Conservation (phyloP, 371 early-diverging fungal species). For the Mucor circinelloides region DNA sequence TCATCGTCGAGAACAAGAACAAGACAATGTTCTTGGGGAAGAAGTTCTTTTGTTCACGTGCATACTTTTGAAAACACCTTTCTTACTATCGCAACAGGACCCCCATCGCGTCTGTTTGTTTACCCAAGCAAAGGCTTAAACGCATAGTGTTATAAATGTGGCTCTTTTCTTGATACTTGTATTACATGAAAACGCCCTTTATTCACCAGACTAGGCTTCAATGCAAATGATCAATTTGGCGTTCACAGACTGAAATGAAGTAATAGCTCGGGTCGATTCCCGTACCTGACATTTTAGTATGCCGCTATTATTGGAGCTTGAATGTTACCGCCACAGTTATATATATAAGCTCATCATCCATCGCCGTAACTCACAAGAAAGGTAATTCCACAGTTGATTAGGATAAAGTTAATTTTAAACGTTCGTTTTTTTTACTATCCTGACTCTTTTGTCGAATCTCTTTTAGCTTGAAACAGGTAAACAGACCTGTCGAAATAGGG, state of each 20-base stretch:
- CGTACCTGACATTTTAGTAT: background rate
- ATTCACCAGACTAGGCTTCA: background rate
- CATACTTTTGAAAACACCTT: background rate
- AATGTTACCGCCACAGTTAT: background rate
- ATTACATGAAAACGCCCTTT: background rate
- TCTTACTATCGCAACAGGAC: background rate
- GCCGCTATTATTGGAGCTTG: background rate
- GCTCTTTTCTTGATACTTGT: background rate
- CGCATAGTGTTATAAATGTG: background rate
- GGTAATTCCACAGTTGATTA: background rate
- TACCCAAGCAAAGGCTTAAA: background rate
- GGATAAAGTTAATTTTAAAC: background rate
- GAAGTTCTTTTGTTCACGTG: background rate
- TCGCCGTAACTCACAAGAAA: background rate
- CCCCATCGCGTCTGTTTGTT: background rate
- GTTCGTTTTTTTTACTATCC: background rate
- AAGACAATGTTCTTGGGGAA: background rate
- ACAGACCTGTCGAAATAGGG: background rate
- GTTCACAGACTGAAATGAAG: background rate
- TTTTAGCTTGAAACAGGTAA: background rate
- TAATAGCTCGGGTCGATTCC: constrained; percentile 1
- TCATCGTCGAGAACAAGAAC: background rate
- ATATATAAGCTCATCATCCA: background rate
- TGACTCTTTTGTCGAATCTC: background rate
- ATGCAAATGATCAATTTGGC: background rate